A percentile compares a stretch with the other conserved stretches of the same genome.
Conservation (phyloP, 2,329 filamentous ascomycete genomes). For the Venturia aucupariae region DNA sequence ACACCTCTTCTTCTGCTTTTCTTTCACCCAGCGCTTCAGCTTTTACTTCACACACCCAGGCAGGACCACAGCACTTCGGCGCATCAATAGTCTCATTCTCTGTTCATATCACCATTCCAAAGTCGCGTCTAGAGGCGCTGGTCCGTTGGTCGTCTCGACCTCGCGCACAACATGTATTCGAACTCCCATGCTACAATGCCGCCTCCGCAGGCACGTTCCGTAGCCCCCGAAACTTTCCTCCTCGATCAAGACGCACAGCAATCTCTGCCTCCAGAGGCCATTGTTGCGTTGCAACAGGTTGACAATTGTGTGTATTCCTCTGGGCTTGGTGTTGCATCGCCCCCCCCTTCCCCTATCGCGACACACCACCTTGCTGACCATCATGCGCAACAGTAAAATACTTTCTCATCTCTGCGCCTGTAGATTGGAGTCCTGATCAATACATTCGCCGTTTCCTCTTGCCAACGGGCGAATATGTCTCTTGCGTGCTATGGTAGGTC, state of each 20-base stretch:
- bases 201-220: constrained; percentile 57
- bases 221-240: constrained; percentile 97
- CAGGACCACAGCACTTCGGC: background rate
- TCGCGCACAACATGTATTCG: constrained; percentile 35
- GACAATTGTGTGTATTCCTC: constrained; percentile 69
- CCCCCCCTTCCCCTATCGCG: background rate
- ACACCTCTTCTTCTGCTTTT: constrained; percentile 8
- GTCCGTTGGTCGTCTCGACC: constrained; percentile 10
- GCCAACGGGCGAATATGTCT: constrained; percentile 97
- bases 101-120: background rate
- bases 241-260: constrained; percentile 95
- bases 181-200: constrained; percentile 67
- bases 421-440: constrained; percentile 95
- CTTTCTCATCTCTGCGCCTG: constrained; percentile 96
- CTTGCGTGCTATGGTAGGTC: constrained; percentile 80
- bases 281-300: constrained; percentile 95
- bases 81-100: constrained; percentile 4
- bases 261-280: constrained; percentile 88
- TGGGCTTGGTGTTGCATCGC: constrained; percentile 10
- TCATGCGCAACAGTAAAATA: constrained; percentile 68
- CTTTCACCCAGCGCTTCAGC: constrained; percentile 4
- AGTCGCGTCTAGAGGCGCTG: constrained; percentile 10
- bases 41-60: constrained; percentile 1
- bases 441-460: constrained; percentile 93
- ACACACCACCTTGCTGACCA: constrained; percentile 7